Base-by-base conservation (phyloP, 441 rosid species). In the Macaranga tanarius region DNA sequence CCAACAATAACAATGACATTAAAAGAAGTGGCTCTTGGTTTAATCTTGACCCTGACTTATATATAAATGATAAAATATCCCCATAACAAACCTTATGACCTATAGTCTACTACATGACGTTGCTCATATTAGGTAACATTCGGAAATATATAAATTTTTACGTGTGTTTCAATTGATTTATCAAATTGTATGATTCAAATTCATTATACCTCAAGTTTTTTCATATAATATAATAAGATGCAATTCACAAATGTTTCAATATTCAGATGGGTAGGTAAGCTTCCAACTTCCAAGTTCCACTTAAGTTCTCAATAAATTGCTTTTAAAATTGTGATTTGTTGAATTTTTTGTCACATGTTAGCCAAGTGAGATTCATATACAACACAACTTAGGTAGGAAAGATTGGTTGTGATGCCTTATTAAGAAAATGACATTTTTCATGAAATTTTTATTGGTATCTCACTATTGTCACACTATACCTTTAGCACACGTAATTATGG, bases 201-300 rank as follows among this genome's bases (percentile, higher is more conserved):
- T 34, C 38, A 42, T 42, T 42, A 10, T 1, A 42, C 40, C 45
- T 44, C 56, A 58, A 26, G 22, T 67, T 65, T 58, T 28, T 44
- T 2, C 38, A 6, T 31, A 13, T 17, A 69, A 47, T 12, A 34
- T 7, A 22, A 55, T 58, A 38, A 62, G 8, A 7, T 20, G 66
- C 25, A 67, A 28, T 67, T 51, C 15, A 11, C 60, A 13, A 67
- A 48, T n/a, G 5, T 19, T 54, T 38, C 23, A 20, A 34, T 38
- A 44, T 45, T 64, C 34, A n/a, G 13, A 48, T 55, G 20, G 71
- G 62, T 55, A 68, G 51, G 71, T 55, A 34, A 68, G 20, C 62
- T 20, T 31, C 48, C 60, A 67, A 13, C 62, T 20, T 31, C 48
- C 60, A 67, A 13, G 25, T 31, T 28, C 17, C 45, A 19, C 16